phyloP scores from a whole-genome alignment of 805 yeast species.

The Monosporozyma aquatica region DNA sequence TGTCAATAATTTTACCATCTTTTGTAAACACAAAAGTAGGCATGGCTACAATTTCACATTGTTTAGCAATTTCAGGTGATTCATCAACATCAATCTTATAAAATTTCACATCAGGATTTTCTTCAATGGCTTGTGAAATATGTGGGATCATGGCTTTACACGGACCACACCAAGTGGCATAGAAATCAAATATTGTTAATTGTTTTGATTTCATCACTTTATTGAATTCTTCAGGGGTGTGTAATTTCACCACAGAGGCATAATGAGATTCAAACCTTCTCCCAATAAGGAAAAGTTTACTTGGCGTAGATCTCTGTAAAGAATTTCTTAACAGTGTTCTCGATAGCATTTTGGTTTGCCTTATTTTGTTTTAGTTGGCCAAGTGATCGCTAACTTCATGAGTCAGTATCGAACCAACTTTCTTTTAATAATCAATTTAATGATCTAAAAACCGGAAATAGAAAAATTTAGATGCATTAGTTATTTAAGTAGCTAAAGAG shows the following conservation, averaged over 20 bases:
- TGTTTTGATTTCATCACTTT: constrained; percentile 11
- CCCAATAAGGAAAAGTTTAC: constrained; percentile 2
- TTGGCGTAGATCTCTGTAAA: constrained; percentile 1
- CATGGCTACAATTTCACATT: constrained; percentile 61
- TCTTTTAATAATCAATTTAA: no score
- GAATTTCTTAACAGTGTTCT: not conserved
- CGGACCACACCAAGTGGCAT: constrained; percentile 75
- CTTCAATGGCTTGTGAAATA: constrained; percentile 33
- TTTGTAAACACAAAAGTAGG: constrained; percentile 62
- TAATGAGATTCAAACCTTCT: constrained; percentile 11
- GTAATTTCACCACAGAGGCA: constrained; percentile 27
- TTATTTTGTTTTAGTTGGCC: no score
- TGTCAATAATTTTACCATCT: constrained; percentile 47
- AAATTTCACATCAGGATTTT: constrained; percentile 42
- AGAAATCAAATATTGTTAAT: constrained; percentile 52
- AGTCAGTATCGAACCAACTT: no score
- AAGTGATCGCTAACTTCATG: no score
- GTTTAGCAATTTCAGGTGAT: constrained; percentile 48
- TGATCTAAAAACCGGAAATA: no score
- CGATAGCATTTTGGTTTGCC: not conserved
- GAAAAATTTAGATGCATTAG: no score
- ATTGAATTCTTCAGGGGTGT: not conserved
- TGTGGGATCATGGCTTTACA: constrained; percentile 63
- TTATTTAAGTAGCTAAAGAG: no score
- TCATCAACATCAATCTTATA: constrained; percentile 66